These are phyloP conservation scores for Saccharomycopsis sp. DNA, from an alignment of 805 yeast species.

Conservation along the genomic window DNA sequence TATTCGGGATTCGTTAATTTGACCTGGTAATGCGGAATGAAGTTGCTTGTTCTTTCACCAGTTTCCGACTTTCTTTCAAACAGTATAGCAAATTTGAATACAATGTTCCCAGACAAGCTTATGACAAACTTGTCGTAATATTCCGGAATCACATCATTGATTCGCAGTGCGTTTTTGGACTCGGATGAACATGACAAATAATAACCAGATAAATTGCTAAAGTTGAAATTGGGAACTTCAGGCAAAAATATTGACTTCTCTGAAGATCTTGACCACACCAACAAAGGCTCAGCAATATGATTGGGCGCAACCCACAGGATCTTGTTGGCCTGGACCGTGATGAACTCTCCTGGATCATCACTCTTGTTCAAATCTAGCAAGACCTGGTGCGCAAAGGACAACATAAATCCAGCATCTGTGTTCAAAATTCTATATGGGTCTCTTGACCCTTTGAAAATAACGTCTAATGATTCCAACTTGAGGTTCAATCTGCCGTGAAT, in stretches of 20 bases:
- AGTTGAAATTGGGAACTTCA: slow-evolving; percentile 18
- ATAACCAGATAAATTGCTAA: slow-evolving; percentile 22
- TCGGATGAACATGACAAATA: slow-evolving; percentile 20
- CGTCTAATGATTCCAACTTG: slow-evolving; percentile 43
- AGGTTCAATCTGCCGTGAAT: slow-evolving; percentile 65
- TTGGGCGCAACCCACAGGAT: slow-evolving; percentile 72
- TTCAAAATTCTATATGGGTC: slow-evolving; percentile 71
- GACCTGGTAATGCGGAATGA: slow-evolving; percentile 54
- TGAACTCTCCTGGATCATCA: slow-evolving; percentile 59
- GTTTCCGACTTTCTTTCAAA: slow-evolving; percentile 38
- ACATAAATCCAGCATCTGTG: slow-evolving; percentile 63
- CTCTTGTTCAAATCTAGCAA: slow-evolving; percentile 51
- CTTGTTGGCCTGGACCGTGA: slow-evolving; percentile 52
- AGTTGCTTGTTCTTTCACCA: slow-evolving; percentile 34
- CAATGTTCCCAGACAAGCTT: slow-evolving; percentile 50
- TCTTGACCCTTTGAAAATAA: slow-evolving; percentile 63
- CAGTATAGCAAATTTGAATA: slow-evolving; percentile 47
- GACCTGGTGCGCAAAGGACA: slow-evolving; percentile 61
- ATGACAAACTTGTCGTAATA: slow-evolving; percentile 47
- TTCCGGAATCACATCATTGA: slow-evolving; percentile 15
- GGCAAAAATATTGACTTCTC: slow-evolving; percentile 38
- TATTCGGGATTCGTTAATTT: slow-evolving; percentile 46
- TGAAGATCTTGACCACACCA: slow-evolving; percentile 52
- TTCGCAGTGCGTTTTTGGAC: neutral
- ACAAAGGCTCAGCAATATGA: slow-evolving; percentile 43